Percentiles rank a stretch among this genome's conserved stretches.
phyloP scores from a whole-genome alignment of 2,329 filamentous ascomycete species.

The Xylaria arbuscula region DNA sequence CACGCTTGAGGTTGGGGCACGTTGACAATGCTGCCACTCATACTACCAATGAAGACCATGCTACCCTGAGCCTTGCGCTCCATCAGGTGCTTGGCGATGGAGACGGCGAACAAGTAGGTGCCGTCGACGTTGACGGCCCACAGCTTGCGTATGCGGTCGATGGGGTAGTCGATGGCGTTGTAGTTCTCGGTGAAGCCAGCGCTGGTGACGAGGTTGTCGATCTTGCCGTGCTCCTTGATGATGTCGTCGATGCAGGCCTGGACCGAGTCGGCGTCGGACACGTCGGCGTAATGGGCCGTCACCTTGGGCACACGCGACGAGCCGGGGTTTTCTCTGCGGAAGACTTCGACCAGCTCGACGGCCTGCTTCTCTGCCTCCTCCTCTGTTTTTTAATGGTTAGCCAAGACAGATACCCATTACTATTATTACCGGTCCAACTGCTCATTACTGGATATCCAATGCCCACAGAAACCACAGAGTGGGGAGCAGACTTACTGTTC shows the following conservation, averaged over 20 bases:
- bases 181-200: conserved; percentile 97
- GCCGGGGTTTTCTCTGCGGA: conserved; percentile 82
- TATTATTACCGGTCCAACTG: not conserved
- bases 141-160: conserved; percentile 90
- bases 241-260: conserved; percentile 77
- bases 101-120: conserved; percentile 87
- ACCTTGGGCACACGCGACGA: conserved; percentile 79
- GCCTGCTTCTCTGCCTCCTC: conserved; percentile 86
- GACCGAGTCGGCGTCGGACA: conserved; percentile 83
- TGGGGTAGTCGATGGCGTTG: conserved; percentile 88
- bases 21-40: conserved; percentile 94
- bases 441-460: too few relatives aligned
- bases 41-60: conserved; percentile 95
- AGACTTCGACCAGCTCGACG: conserved; percentile 76
- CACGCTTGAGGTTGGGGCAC: conserved; percentile 90
- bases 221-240: conserved; percentile 77
- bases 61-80: conserved; percentile 80
- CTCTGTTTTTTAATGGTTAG: conserved; percentile 61
- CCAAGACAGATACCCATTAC: not conserved
- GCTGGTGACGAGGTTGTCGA: conserved; percentile 94
- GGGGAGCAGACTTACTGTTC: conserved; percentile 74
- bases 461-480: too few relatives aligned
- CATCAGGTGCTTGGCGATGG: conserved; percentile 89
- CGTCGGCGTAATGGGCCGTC: conserved; percentile 90
- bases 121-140: conserved; percentile 95